Evolutionary conservation across 2,329 filamentous ascomycete species (phyloP), one percentile per base, ranked within the genome.

Genomic region (Rutstroemia sydowiana): DNA sequence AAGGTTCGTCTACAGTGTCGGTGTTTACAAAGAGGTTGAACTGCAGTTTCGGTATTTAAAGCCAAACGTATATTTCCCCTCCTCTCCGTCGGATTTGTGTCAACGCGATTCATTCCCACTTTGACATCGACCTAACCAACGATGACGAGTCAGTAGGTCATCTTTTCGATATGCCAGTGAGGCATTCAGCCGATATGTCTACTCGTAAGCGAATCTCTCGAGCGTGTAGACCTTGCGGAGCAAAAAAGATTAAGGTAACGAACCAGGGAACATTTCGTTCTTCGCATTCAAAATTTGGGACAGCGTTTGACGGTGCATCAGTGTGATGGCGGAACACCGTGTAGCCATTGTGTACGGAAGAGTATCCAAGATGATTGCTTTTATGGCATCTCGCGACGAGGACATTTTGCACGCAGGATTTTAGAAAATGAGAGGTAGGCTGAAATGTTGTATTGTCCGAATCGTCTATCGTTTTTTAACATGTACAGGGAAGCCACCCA

Each of bases 181-280:
- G 21, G 14, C 14, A 30, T 28, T 7, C 13, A 30, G 18, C 32
- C 20, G 9, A 23, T 14, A 51, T 51, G 48, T 51, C 48, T 16
- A 46, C 37, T 14, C 57, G 62, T 20, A 63, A 63, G 48, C 59
- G 63, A 23, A 60, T 65, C 7, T 60, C 60, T 10, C 63, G 64
- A 54, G 63, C 63, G 11, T 65, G 63, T 48, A 52, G 57, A 48
- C 56, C 57, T 5, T 63, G 61, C 43, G 56, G 57, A 1, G 16
- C 52, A n/a, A 63, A 62, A 53, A 64, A 64, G 46, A 57, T 63
- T 48, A 64, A 64, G 55, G 61, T 61, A 28, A n/a, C 20, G 46
- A 57, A 62, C 48, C 63, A 64, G 55, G 61, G 60, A 28, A n/a
- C 20, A 28, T 43, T 28, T 41, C 28, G 18, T 30, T 32, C 20